phyloP scores from a whole-genome alignment of 495 filamentous ascomycete species.

The Talaromyces proteolyticus region DNA sequence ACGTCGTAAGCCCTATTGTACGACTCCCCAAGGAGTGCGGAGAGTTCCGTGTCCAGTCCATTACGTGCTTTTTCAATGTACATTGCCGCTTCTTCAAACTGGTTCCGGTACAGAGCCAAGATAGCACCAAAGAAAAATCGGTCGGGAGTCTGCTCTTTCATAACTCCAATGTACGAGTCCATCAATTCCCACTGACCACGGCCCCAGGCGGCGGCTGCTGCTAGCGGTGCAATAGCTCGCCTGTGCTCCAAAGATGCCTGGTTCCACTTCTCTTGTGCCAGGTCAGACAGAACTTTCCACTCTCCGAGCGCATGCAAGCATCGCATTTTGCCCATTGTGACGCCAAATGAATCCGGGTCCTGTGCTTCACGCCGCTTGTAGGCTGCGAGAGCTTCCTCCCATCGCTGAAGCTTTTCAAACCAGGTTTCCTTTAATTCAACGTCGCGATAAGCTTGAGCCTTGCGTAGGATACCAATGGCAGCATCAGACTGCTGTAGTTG shows the following conservation, averaged over 20 bases:
- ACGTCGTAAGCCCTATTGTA: constrained; percentile 96
- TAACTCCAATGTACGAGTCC: constrained; percentile 91
- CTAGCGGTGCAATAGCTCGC: constrained; percentile 81
- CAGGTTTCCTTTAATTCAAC: constrained; percentile 94
- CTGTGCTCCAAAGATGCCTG: constrained; percentile 79
- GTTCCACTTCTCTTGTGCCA: constrained; percentile 90
- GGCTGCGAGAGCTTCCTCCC: constrained; percentile 94
- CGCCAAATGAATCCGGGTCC: constrained; percentile 73
- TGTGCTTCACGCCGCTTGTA: constrained; percentile 74
- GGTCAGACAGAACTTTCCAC: constrained; percentile 83
- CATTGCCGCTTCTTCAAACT: constrained; percentile 77
- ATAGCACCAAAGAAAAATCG: constrained; percentile 97
- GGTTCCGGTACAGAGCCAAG: constrained; percentile 86
- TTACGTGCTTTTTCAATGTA: constrained; percentile 91
- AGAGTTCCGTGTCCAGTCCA: constrained; percentile 90
- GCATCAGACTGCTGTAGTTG: constrained; percentile 96
- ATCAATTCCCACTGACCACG: constrained; percentile 94
- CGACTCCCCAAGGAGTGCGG: constrained; percentile 88
- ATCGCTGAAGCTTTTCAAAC: constrained; percentile 97
- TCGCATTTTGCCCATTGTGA: constrained; percentile 99
- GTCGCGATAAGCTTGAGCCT: constrained; percentile 90
- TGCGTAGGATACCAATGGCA: constrained; percentile 91
- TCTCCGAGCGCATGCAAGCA: constrained; percentile 96
- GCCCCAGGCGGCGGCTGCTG: constrained; percentile 96
- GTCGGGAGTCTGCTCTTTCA: constrained; percentile 90